Base-by-base conservation (phyloP, 768 basidiomycete genomes). In the Melanogaster broomeanus region DNA sequence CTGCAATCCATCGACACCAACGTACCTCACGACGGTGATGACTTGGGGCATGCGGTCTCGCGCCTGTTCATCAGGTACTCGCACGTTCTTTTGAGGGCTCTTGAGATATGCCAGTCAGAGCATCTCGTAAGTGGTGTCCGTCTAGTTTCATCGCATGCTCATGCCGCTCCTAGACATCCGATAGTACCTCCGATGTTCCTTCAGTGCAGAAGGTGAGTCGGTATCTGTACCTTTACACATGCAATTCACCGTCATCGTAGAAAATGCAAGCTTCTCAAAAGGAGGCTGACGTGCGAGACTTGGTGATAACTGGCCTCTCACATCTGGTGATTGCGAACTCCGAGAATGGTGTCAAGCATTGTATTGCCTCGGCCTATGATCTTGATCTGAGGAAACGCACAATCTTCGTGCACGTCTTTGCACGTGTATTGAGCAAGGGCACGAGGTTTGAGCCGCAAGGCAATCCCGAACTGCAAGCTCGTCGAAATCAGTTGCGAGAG, bases 331-430 rank as follows among this genome's bases (percentile, higher is more conserved):
- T 79, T 30, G 82, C 91, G 12, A 96, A 96, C 63, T 85, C 89
- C 15, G 90, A 94, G 62, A 87, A 83, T 59, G 93, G 91, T 6
- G 84, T 95, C 63, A 93, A 93, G 66, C 90, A 95, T 65, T 93
- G 88, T 60, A 80, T 95, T 19, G 73, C 84, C 5, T 74, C 90
- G 52, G 90, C 88, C 1, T 93, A 91, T 59, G 86, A 90, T 60
- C 66, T 74, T 19, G 88, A 94, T 61, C 72, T 77, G 22, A 71
- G 79, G 34, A 85, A 87, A 60, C 81, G 91, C 13, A 77, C 81
- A 10, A 90, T 93, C 22, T 97, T 94, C 61, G 83, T 91, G 13
- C 84, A 88, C 59, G 85, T 93, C 7, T 90, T 95, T 64, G 84
- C 88, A 34, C 79, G 86, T 34, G 91, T 91, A 3, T 78, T 96